These are phyloP conservation scores for Penicillium sp. DNA, from an alignment of 2,329 filamentous ascomycete species.

Conservation along the genomic window DNA sequence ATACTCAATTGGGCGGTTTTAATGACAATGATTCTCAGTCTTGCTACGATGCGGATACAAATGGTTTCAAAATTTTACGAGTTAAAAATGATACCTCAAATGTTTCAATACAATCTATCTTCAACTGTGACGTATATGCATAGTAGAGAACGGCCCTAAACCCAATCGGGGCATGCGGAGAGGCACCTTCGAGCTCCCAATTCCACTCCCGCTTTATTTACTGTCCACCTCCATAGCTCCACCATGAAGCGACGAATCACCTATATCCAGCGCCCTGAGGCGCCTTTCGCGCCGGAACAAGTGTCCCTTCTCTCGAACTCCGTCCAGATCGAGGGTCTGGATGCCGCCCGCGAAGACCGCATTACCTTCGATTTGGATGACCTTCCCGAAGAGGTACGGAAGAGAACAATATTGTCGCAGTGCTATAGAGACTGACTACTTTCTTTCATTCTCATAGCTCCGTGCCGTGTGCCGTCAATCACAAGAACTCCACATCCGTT, in stretches of 20 bases:
- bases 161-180: constrained; percentile 23
- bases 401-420: not conserved
- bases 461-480: constrained; percentile 61
- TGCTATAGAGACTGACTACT: not conserved
- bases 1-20: constrained; percentile 12
- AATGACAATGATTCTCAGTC: constrained; percentile 15
- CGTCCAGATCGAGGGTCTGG: constrained; percentile 60
- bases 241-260: constrained; percentile 60
- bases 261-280: constrained; percentile 68
- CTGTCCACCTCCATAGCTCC: not conserved
- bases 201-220: constrained; percentile 6
- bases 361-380: constrained; percentile 73
- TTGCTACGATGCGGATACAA: too few species aligned
- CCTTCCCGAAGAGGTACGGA: constrained; percentile 64
- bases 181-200: constrained; percentile 6
- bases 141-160: constrained; percentile 10
- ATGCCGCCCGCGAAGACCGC: constrained; percentile 74
- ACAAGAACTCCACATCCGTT: constrained; percentile 76
- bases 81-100: not conserved
- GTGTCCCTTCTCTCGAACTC: constrained; percentile 58
- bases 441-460: constrained; percentile 46
- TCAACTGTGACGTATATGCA: not conserved
- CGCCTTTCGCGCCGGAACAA: constrained; percentile 63
- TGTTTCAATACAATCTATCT: not conserved
- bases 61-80: not conserved